Evolutionary conservation across 805 yeast species (phyloP).

Genomic region (Monosporozyma unispora): DNA sequence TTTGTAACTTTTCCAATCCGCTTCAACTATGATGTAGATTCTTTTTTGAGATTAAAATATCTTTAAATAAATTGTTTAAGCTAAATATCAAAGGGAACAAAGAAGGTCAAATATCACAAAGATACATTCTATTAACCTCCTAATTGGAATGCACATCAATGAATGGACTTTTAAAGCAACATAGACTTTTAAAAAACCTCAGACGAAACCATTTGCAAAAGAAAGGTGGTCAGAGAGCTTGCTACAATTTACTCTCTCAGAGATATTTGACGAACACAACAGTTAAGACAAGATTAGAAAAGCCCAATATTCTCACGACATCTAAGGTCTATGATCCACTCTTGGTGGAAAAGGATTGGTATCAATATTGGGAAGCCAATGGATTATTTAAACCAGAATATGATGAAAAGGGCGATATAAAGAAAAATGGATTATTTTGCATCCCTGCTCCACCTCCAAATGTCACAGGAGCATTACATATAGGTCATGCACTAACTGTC

Average conservation of each 20-base stretch:
- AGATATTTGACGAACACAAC: not conserved
- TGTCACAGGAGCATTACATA: constrained; percentile 95
- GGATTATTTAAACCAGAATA: constrained; percentile 82
- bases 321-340: constrained; percentile 67
- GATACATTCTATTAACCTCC: no score
- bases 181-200: not conserved
- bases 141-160: not conserved
- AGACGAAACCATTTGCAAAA: not conserved
- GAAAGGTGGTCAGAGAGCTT: not conserved
- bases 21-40: not conserved
- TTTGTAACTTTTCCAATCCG: not conserved
- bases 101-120: no score
- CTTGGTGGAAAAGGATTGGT: constrained; percentile 92
- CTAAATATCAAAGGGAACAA: not conserved
- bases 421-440: constrained; percentile 73
- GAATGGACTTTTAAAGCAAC: not conserved
- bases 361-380: constrained; percentile 86
- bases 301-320: not conserved
- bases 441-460: constrained; percentile 98
- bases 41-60: not conserved
- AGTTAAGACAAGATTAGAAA: not conserved
- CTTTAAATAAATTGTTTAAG: not conserved
- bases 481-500: constrained; percentile 94
- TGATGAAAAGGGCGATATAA: constrained; percentile 55
- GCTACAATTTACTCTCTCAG: not conserved